Evolutionary conservation across 805 yeast species (phyloP), one percentile per base, ranked within the genome.

Genomic region (Candida ortonii): DNA sequence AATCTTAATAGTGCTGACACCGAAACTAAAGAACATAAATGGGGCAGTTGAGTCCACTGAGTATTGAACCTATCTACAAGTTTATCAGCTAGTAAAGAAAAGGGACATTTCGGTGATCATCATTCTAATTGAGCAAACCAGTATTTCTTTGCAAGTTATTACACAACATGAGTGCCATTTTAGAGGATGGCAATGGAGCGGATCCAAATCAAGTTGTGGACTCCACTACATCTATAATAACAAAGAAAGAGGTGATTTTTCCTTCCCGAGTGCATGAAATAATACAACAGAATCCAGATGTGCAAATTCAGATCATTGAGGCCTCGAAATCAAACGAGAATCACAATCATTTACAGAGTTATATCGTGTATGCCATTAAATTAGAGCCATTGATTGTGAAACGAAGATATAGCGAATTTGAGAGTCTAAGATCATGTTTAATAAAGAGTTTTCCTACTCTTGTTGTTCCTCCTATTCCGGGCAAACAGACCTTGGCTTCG

Each of bases 391-490:
- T 75, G 25, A 65, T 71, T 11, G 89, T 87, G 5, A 76, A 89
- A 30, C 68, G 98, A 49, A 69, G 97, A 28, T 93, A 93, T 57
- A 83, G 95, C 21, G 98, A 93, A 56, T 93, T 93, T 56, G 96
- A 86, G 52, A 76, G 84, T 31, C 68, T 93, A 28, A 68, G 96
- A 41, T 80, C 76, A 25, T 71, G 83, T 4, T 65, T 93, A 15
- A 67, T 78, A 3, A 78, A 81, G 47, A 62, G 85, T 23, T 82
- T 83, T 44, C 97, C 98, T 3, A 77, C 93, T 3, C 55, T 79
- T 4, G 73, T 93, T 3, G 76, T 93, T 5, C 98, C 98, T 6
- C 97, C 97, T 1, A 90, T 93, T 7, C 98, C 98, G 0, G 84
- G 80, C 57, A 84, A 84, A 55, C 90, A 84, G 56, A 70, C 84